A percentile compares a stretch with the other conserved stretches of the same genome.
Conservation (phyloP, 176 grass and related monocot genomes). For the Saccharum officinarum region DNA sequence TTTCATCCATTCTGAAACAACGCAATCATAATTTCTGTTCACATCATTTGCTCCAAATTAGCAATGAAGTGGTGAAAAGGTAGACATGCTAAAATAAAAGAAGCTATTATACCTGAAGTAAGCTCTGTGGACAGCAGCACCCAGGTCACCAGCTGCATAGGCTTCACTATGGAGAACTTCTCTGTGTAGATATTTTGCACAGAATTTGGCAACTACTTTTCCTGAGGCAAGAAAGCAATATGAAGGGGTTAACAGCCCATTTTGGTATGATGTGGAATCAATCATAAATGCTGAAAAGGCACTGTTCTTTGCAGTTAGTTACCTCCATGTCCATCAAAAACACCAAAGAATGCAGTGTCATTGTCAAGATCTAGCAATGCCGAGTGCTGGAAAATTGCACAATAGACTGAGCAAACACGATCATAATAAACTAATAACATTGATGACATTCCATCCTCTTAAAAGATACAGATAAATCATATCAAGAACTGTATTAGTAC, state of each 20-base stretch:
- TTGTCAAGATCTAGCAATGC: conserved; percentile 77
- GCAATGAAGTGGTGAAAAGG: background rate
- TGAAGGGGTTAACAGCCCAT: background rate
- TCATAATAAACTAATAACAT: background rate
- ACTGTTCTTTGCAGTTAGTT: conserved; percentile 4
- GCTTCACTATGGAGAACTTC: conserved; percentile 76
- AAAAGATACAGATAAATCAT: conserved; percentile 5
- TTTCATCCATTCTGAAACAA: conserved; percentile 95
- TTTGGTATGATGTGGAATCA: conserved; percentile 8
- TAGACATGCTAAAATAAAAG: background rate
- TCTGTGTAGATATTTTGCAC: conserved; percentile 82
- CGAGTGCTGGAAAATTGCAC: conserved; percentile 64
- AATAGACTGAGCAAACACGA: background rate
- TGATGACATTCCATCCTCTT: background rate
- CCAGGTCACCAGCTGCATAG: conserved; percentile 70
- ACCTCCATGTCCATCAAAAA: conserved; percentile 99
- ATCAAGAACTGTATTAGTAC: background rate
- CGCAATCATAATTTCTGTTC: conserved; percentile 12
- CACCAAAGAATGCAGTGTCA: conserved; percentile 82
- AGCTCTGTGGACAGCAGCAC: conserved; percentile 60
- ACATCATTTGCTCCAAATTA: conserved; percentile 15
- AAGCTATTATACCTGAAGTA: conserved; percentile 77
- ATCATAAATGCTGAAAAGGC: conserved; percentile 8
- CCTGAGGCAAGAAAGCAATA: conserved; percentile 57
- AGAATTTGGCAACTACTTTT: conserved; percentile 94